Evolutionary conservation across 768 basidiomycete species (phyloP), one percentile per base, ranked within the genome.

Genomic region (Peribolospora baueri): DNA sequence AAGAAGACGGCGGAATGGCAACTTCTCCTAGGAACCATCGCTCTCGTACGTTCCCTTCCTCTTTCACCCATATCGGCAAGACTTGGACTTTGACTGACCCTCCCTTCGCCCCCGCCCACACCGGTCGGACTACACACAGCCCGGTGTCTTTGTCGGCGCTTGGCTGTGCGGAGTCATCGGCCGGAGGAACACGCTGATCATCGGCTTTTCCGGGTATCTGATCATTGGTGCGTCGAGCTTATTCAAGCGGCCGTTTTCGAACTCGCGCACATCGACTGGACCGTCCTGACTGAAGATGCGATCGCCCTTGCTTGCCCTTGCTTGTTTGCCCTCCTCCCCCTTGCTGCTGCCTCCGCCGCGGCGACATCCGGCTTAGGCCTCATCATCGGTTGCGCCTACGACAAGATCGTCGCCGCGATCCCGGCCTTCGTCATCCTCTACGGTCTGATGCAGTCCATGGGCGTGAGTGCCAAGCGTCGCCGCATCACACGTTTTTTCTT

Each of bases 361-460:
- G 25, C 25, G 25, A 25, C 25, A 25, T 25, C 25, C 25, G 25
- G 25, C 25, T 25, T 57, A 13, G 54, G 77, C 4, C 69, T 79
- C 48, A 74, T 69, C 42, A 78, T 79, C 48, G 78, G 79, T 10
- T 65, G 73, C 46, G 66, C 74, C 0, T 82, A 81, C 61, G 69
- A 80, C 56, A 73, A 58, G 50, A 50, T 51, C 46, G 10, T 41
- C 51, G 41, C 36, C 8, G 71, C 63, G 78, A 38, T 72, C 74
- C 46, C 77, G 76, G 4, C 70, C 77, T 84, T 84, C 61, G 72
- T 82, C 52, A 66, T 82, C 57, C 76, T 82, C 59, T 82, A 80
- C 64, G 81, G 77, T 3, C 67, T 52, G 39, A 52, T 52, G 51
- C 51, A 52, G 51, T 52, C 51, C 10, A 36, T 25, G 25, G 25